Evolutionary conservation across 1,284 basidiomycete genomes (phyloP), one percentile per base, ranked within the genome.

Genomic region (Fistulinella staudtii): DNA sequence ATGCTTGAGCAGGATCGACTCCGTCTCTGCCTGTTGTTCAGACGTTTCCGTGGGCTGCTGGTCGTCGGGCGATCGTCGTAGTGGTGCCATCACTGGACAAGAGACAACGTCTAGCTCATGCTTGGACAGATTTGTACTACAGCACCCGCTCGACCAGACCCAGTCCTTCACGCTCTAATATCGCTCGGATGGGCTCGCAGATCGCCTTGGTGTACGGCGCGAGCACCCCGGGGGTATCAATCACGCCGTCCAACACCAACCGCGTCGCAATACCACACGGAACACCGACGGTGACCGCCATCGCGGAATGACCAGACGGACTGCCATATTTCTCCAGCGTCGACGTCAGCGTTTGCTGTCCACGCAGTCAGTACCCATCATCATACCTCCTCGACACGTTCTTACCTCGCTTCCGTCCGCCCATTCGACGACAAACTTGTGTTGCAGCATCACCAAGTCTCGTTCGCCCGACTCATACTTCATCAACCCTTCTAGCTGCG

Each of bases 381-480:
- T n/a, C n/a, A n/a, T n/a, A n/a, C n/a, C n/a, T n/a, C n/a, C n/a
- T 34, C 18, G 6, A 31, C 25, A 43, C 13, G 5, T 36, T 60
- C 76, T 47, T 47, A 86, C 88, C 65, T 77, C 72, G 39, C 72
- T 78, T 41, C 93, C 93, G 61, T 95, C 89, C 29, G 77, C 74
- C 79, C 87, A 89, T 64, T 92, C 80, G 36, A 96, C 84, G 57
- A 89, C 71, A 63, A 97, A 96, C 72, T 94, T 95, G 80, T 99
- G 95, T 72, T 98, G 94, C 42, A 99, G 81, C 82, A 97, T 91
- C 55, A 99, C 91, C 54, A 98, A 82, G 68, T 99, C 95, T 17
- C 93, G 85, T 72, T 98, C 94, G 51, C 91, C 91, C 37, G 77
- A 72, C 52, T 84, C 87, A 71, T 97, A 98, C 66, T 84, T 80